These are phyloP conservation scores for Cladosporium velox DNA, from an alignment of 2,329 filamentous ascomycete genomes.

Conservation along the genomic window DNA sequence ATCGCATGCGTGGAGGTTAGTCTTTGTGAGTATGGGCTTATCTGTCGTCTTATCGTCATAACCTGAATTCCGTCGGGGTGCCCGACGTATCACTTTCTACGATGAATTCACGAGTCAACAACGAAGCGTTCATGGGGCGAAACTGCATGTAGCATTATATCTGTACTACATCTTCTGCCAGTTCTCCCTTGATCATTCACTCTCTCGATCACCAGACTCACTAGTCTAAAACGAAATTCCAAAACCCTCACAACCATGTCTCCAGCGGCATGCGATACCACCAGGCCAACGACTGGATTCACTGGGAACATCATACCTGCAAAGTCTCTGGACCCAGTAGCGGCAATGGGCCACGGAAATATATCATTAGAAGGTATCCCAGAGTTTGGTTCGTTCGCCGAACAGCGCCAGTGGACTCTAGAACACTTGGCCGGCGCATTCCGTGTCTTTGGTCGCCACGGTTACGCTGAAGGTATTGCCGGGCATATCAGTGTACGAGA, in stretches of 20 bases:
- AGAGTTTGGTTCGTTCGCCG: slow-evolving; percentile 51
- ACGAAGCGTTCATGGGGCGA: background rate
- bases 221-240: background rate
- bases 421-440: slow-evolving; percentile 64
- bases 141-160: background rate
- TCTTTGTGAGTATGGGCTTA: background rate
- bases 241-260: background rate
- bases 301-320: background rate
- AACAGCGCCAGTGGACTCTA: slow-evolving; percentile 62
- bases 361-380: slow-evolving; percentile 52
- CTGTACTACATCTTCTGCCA: background rate
- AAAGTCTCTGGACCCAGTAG: background rate
- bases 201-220: background rate
- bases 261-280: background rate
- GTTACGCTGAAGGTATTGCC: slow-evolving; percentile 64
- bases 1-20: background rate
- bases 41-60: background rate
- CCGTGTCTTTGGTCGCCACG: slow-evolving; percentile 61
- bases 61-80: background rate
- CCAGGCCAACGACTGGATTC: background rate
- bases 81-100: background rate
- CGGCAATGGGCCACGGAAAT: slow-evolving; percentile 39
- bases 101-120: background rate
- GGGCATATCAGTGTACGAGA: slow-evolving; percentile 66
- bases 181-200: background rate